These are phyloP conservation scores for Epichloe scottii DNA, from an alignment of 2,329 filamentous ascomycete genomes.

Conservation along the genomic window DNA sequence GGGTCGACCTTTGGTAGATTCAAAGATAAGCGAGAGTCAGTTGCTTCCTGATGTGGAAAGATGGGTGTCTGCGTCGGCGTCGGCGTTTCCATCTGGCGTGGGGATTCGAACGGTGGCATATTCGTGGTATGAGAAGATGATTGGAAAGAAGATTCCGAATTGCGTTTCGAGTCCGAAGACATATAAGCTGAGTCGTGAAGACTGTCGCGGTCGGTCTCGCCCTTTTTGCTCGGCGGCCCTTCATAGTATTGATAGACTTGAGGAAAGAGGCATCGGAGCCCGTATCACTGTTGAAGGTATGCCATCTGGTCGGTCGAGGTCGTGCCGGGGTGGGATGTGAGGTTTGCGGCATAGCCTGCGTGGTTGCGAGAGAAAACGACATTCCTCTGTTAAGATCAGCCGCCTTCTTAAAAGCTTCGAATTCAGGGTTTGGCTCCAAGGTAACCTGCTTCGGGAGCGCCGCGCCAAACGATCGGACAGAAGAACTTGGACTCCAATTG, in stretches of 20 bases:
- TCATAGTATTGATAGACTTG: slow-evolving; percentile 12
- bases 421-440: slow-evolving; percentile 67
- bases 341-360: slow-evolving; percentile 30
- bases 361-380: slow-evolving; percentile 31
- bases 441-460: slow-evolving; percentile 57
- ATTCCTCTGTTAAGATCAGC: slow-evolving; percentile 49
- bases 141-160: slow-evolving; percentile 34
- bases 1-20: slow-evolving; percentile 34
- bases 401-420: slow-evolving; percentile 64
- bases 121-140: slow-evolving; percentile 24
- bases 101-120: slow-evolving; percentile 31
- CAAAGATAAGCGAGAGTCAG: slow-evolving; percentile 42
- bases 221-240: slow-evolving; percentile 16
- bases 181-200: slow-evolving; percentile 41
- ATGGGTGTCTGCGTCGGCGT: slow-evolving; percentile 14
- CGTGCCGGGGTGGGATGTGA: slow-evolving; percentile 21
- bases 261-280: slow-evolving; percentile 22
- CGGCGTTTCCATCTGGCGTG: slow-evolving; percentile 17
- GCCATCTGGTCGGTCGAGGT: slow-evolving; percentile 32
- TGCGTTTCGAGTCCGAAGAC: slow-evolving; percentile 41
- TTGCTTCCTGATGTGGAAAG: slow-evolving; percentile 33
- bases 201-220: slow-evolving; percentile 34
- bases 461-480: slow-evolving; percentile 56
- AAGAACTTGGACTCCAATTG: slow-evolving; percentile 63
- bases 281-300: slow-evolving; percentile 35